phyloP scores from a whole-genome alignment of 1,284 basidiomycete species.

The Agroathelia rolfsii region DNA sequence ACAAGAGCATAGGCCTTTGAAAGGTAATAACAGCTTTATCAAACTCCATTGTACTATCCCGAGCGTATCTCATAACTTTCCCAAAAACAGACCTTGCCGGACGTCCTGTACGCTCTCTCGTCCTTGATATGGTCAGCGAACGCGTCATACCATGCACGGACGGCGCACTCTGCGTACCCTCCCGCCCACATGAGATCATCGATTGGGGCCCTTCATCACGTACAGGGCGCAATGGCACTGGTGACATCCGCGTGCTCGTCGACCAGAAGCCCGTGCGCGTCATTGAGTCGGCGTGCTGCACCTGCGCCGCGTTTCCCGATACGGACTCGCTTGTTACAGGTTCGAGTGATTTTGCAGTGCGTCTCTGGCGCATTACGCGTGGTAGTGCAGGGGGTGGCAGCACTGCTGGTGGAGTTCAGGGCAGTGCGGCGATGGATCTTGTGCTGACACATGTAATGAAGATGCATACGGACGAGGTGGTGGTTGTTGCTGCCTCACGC shows the following conservation, averaged over 20 bases:
- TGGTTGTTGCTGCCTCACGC: slow-evolving; percentile 66
- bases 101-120: slow-evolving; percentile 40
- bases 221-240: slow-evolving; percentile 24
- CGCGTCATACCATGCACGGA: slow-evolving; percentile 55
- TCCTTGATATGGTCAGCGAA: slow-evolving; percentile 47
- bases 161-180: slow-evolving; percentile 51
- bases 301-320: slow-evolving; percentile 72
- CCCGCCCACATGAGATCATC: slow-evolving; percentile 56
- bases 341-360: slow-evolving; percentile 65
- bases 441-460: slow-evolving; percentile 65
- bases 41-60: slow-evolving; percentile 12
- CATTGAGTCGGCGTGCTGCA: slow-evolving; percentile 63
- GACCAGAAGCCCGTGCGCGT: slow-evolving; percentile 64
- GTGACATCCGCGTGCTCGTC: slow-evolving; percentile 49
- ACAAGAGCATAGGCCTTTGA: slow-evolving; percentile 48
- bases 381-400: slow-evolving; percentile 15
- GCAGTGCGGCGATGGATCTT: slow-evolving; percentile 18
- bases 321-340: slow-evolving; percentile 66
- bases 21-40: slow-evolving; percentile 33
- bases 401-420: slow-evolving; percentile 12
- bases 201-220: slow-evolving; percentile 44
- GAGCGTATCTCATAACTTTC: slow-evolving; percentile 14
- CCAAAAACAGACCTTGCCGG: slow-evolving; percentile 39
- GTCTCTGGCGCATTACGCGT: slow-evolving; percentile 62
- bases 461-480: slow-evolving; percentile 61